Conservation (phyloP, 805 yeast species). For the Maudiozyma bulderi region DNA sequence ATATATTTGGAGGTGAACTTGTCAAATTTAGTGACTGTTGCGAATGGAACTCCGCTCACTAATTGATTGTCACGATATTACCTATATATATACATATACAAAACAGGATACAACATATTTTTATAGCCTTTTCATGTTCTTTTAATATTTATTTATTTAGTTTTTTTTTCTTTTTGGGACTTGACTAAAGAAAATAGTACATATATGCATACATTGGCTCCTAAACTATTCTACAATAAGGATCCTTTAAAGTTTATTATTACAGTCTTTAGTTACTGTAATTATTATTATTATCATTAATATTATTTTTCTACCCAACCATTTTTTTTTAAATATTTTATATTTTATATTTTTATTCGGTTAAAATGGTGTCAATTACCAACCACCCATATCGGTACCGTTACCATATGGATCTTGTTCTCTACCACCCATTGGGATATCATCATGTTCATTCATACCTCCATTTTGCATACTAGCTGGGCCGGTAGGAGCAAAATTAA, state of each 20-base stretch:
- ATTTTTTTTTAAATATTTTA: not conserved
- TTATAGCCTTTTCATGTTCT: not conserved
- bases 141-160: not conserved
- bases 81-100: not conserved
- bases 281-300: no score
- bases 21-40: slow-evolving; percentile 72
- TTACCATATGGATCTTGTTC: slow-evolving; percentile 27
- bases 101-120: not conserved
- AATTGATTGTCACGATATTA: not conserved
- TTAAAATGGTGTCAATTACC: slow-evolving; percentile 13
- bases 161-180: not conserved
- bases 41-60: slow-evolving; percentile 48
- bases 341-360: not conserved
- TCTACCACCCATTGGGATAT: slow-evolving; percentile 23
- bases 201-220: not conserved
- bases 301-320: not conserved
- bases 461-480: slow-evolving; percentile 23
- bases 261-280: no score
- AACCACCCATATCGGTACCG: slow-evolving; percentile 21
- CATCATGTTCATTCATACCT: slow-evolving; percentile 28
- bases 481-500: slow-evolving; percentile 34
- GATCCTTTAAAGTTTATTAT: no score
- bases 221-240: no score
- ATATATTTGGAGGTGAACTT: slow-evolving; percentile 83
- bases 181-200: slow-evolving; percentile 1